Conservation (phyloP, 345 rosid genomes). For the Euclidium syriacum region DNA sequence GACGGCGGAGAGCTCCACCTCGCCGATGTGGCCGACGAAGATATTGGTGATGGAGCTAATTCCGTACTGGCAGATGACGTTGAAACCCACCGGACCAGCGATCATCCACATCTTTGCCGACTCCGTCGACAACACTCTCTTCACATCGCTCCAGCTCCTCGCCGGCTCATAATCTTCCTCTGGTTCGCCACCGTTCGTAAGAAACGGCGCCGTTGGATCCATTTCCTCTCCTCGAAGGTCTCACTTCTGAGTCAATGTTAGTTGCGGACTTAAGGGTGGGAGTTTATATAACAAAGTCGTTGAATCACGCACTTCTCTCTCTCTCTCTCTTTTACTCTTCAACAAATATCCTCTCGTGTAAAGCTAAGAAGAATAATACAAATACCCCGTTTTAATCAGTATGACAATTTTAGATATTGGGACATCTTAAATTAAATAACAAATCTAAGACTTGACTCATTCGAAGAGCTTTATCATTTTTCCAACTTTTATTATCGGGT, state of each 20-base stretch:
- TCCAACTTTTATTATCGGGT: too few species aligned
- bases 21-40: slow-evolving; percentile 68
- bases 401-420: too few species aligned
- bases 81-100: slow-evolving; percentile 51
- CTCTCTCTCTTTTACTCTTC: not conserved
- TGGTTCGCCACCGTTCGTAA: slow-evolving; percentile 1
- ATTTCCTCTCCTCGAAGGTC: slow-evolving; percentile 10
- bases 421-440: too few species aligned
- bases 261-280: slow-evolving; percentile 15
- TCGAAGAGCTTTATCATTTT: too few species aligned
- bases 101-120: slow-evolving; percentile 60
- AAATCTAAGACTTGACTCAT: too few species aligned
- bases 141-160: slow-evolving; percentile 36
- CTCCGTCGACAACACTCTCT: slow-evolving; percentile 41
- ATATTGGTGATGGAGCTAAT: slow-evolving; percentile 48
- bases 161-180: slow-evolving; percentile 46
- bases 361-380: too few species aligned
- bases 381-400: too few species aligned
- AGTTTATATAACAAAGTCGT: slow-evolving; percentile 25
- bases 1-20: slow-evolving; percentile 60
- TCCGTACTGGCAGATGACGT: slow-evolving; percentile 47
- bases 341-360: too few species aligned
- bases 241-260: not conserved
- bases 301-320: slow-evolving; percentile 24
- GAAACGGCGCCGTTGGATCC: slow-evolving; percentile 50